Evolutionary conservation across 768 basidiomycete species (phyloP).

Genomic region (Leccinum uliginosum): DNA sequence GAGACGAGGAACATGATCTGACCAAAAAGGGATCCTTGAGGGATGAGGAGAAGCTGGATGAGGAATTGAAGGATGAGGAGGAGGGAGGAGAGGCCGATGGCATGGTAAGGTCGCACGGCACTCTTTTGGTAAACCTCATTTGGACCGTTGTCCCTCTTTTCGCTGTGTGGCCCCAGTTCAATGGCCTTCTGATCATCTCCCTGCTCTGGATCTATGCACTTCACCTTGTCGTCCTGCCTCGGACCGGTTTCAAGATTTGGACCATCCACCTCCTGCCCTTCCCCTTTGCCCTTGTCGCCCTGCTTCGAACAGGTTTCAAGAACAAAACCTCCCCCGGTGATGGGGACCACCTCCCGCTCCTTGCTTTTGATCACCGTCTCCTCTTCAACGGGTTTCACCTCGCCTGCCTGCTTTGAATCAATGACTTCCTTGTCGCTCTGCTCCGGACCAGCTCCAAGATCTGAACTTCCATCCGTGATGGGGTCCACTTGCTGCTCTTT

Average conservation of each 20-base stretch:
- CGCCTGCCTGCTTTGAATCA: too few relatives aligned
- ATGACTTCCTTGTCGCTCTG: too few relatives aligned
- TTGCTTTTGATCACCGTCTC: too few relatives aligned
- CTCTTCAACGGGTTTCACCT: too few relatives aligned
- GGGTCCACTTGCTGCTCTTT: background rate
- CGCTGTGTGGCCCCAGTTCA: background rate
- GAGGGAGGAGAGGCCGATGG: slow-evolving; percentile 26
- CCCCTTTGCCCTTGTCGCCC: too few relatives aligned
- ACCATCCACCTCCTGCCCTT: too few relatives aligned
- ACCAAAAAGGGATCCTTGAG: slow-evolving; percentile 32
- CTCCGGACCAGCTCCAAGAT: too few relatives aligned
- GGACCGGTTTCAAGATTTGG: too few relatives aligned
- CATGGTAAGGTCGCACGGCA: slow-evolving; percentile 1
- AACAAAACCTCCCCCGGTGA: too few relatives aligned
- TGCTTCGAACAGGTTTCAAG: too few relatives aligned
- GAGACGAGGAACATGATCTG: slow-evolving; percentile 32
- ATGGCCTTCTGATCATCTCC: background rate
- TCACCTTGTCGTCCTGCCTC: too few relatives aligned
- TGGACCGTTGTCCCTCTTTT: background rate
- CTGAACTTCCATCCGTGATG: background rate
- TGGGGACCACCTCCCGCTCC: too few relatives aligned
- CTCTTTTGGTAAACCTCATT: background rate
- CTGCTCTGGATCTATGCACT: background rate
- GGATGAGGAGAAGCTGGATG: slow-evolving; percentile 32
- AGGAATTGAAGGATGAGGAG: slow-evolving; percentile 30